Base-by-base conservation (phyloP, 768 basidiomycete species). In the Cystoderma amianthinum region DNA sequence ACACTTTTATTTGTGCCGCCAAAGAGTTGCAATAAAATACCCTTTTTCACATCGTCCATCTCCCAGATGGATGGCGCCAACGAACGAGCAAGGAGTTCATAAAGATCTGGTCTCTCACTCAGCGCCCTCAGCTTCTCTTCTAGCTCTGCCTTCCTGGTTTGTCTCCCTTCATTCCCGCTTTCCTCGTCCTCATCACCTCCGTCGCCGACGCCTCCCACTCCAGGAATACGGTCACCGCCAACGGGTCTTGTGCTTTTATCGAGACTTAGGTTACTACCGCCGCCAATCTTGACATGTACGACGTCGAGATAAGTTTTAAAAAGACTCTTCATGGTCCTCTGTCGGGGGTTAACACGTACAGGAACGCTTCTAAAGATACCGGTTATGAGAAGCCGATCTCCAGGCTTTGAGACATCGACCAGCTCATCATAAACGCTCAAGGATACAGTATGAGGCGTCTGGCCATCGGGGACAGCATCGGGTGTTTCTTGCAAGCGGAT, bases 21-120 rank as follows among this genome's bases (percentile, higher is more conserved):
- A 61, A 99, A 98, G 18, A 99, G 63, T 60, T 98, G 95, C 22
- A 99, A 66, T 44, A 99, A 58, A 40, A 98, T 96, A 0, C 96
- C 96, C 68, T 98, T 97, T 69, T 99, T 99, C 44, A 98, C 92
- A 56, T 99, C 96, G 18, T 98, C 94, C 88, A 98, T 85, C 59
- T 91, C 88, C 83, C 90, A 98, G 49, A 99, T 96, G 23, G 83
- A 87, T 12, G 96, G 96, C 1, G 94, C 95, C 42, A 99, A 74
- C 2, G 85, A 90, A 13, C 85, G 70, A 5, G 93, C 67, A 4
- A 98, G 71, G 19, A 88, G 65, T 1, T 91, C 89, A 58, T 98
- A 98, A 20, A 98, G 67, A 58, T 96, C 93, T 13, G 79, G 77
- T 42, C 77, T 64, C 47, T 72, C 61, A 52, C 86, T 85, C 21